Conservation (phyloP, 2,329 filamentous ascomycete species). For the Scedosporium minutisporum region DNA sequence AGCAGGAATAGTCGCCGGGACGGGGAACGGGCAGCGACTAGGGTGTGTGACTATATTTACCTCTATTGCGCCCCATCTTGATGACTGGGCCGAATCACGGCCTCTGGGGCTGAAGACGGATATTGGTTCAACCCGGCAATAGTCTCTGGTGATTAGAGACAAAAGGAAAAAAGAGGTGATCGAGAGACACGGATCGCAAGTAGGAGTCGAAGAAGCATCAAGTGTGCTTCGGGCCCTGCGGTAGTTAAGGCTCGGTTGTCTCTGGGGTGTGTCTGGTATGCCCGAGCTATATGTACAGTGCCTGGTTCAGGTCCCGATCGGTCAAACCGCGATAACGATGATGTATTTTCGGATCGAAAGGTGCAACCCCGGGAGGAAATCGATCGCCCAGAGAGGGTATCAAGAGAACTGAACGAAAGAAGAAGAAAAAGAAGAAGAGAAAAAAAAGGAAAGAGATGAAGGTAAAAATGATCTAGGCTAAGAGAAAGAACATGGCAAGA, state of each 20-base stretch:
- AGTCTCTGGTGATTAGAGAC: background rate
- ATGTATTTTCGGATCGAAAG: background rate
- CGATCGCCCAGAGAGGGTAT: background rate
- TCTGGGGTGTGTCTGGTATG: background rate
- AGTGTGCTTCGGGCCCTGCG: background rate
- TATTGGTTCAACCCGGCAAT: background rate
- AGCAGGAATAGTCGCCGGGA: background rate
- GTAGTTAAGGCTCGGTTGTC: background rate
- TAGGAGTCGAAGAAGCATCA: background rate
- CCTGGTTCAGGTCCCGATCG: no score
- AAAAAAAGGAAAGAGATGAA: background rate
- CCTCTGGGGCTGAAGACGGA: background rate
- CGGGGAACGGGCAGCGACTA: background rate
- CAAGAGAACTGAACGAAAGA: background rate
- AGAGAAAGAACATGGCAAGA: background rate
- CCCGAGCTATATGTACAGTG: no score
- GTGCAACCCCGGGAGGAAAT: background rate
- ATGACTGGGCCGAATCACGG: background rate
- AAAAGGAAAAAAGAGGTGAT: background rate
- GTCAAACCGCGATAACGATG: no score
- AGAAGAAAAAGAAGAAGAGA: background rate
- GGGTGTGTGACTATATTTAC: slow-evolving; percentile 4
- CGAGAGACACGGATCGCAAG: background rate
- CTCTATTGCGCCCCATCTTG: slow-evolving; percentile 4
- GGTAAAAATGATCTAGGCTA: slow-evolving; percentile 4